Evolutionary conservation across 176 grass and related monocot species (phyloP).

Genomic region (Zea luxurians): DNA sequence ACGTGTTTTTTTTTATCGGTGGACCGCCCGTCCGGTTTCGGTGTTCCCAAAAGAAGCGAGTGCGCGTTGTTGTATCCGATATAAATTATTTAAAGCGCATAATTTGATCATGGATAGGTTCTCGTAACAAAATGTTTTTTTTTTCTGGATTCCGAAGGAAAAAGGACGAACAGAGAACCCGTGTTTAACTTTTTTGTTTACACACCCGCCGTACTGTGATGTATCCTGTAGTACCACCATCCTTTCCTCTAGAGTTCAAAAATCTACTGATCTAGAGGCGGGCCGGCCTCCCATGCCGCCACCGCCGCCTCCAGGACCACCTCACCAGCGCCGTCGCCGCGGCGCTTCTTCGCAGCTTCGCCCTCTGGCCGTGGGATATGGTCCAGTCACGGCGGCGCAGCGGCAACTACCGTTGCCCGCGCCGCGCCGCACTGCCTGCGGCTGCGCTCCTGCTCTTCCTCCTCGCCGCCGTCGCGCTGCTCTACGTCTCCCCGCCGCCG

Average conservation of each 20-base stretch:
- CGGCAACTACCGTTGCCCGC: constrained; percentile 42
- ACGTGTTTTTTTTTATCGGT: no score
- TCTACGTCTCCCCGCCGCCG: constrained; percentile 65
- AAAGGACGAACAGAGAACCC: not conserved
- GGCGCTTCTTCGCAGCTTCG: not conserved
- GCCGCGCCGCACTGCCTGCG: constrained; percentile 39
- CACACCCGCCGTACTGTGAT: not conserved
- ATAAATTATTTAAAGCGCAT: not conserved
- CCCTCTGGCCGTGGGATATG: constrained; percentile 42
- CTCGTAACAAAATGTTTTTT: not conserved
- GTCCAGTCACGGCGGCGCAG: constrained; percentile 59
- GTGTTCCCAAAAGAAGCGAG: no score
- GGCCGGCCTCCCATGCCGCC: constrained; percentile 6
- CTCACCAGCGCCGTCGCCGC: constrained; percentile 18
- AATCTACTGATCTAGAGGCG: constrained; percentile 20
- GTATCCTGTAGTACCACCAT: not conserved
- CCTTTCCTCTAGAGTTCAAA: constrained; percentile 21
- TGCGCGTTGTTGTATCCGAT: no score
- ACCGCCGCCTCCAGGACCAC: constrained; percentile 25
- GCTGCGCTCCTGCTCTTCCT: constrained; percentile 61
- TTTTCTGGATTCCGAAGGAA: not conserved
- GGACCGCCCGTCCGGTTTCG: no score
- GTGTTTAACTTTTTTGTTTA: not conserved
- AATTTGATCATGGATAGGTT: not conserved
- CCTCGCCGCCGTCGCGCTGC: constrained; percentile 52